Evolutionary conservation across 2,329 filamentous ascomycete species (phyloP).

Genomic region (Pseudogymnoascus sp.): DNA sequence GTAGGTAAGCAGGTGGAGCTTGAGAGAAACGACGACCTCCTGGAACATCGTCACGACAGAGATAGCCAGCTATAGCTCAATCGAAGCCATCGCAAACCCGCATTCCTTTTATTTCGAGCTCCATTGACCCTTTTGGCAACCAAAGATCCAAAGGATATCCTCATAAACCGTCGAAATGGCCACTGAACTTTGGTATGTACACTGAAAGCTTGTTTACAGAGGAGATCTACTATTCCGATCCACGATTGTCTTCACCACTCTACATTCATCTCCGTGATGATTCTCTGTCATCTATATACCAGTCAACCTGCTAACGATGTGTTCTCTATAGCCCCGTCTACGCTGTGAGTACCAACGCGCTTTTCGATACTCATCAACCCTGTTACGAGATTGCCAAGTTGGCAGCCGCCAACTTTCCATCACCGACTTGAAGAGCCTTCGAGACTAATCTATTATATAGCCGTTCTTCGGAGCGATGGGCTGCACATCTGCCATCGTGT

Average conservation of each 20-base stretch:
- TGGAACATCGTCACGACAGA: conserved; percentile 5
- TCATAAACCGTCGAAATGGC: conserved; percentile 54
- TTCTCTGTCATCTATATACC: not conserved
- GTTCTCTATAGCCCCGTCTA: conserved; percentile 74
- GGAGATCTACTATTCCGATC: not conserved
- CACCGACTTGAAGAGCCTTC: conserved; percentile 13
- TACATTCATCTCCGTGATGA: conserved; percentile 15
- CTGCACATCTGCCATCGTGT: conserved; percentile 90
- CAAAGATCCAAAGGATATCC: conserved; percentile 13
- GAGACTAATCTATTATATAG: conserved; percentile 31
- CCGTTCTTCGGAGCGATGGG: conserved; percentile 97
- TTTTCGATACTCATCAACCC: conserved; percentile 9
- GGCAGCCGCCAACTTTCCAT: conserved; percentile 10
- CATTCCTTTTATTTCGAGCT: conserved; percentile 10
- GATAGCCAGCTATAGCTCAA: conserved; percentile 14
- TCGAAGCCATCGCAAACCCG: conserved; percentile 10
- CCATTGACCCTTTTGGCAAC: conserved; percentile 2
- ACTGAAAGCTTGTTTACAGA: conserved; percentile 3
- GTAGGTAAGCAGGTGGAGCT: conserved; percentile 11
- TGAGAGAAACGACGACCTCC: conserved; percentile 4
- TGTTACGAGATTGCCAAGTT: not conserved
- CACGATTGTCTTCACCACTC: not conserved
- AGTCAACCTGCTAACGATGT: conserved; percentile 37
- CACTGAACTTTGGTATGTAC: conserved; percentile 74
- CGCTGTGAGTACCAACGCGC: conserved; percentile 68